Conservation (phyloP, 305 asterid genomes). For the Solanum chacoense region DNA sequence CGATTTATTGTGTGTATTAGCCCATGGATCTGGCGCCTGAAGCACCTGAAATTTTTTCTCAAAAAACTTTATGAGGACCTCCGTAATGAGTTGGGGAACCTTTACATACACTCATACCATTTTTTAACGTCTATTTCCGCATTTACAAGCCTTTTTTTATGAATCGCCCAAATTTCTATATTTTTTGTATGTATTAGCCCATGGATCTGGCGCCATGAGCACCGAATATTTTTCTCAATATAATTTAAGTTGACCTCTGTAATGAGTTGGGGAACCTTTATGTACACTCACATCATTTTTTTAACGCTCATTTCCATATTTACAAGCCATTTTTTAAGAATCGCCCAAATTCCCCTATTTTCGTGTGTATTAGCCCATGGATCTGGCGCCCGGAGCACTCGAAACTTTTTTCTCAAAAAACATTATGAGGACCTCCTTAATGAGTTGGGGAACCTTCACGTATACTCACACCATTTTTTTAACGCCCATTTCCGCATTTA, state of each 20-base stretch:
- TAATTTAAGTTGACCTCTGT: rapidly evolving
- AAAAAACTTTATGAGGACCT: rapidly evolving
- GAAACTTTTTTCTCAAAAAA: rapidly evolving
- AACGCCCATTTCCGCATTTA: rapidly evolving
- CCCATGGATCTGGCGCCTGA: too few relatives aligned
- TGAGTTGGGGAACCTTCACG: neutral
- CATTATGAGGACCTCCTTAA: neutral
- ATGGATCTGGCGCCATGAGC: neutral
- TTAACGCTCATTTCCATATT: too few relatives aligned
- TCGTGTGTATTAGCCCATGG: neutral
- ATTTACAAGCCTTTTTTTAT: too few relatives aligned
- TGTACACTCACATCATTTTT: neutral
- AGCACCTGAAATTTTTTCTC: too few relatives aligned
- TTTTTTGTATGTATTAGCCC: rapidly evolving
- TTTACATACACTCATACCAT: too few relatives aligned
- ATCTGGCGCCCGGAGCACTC: too few relatives aligned
- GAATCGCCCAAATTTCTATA: too few relatives aligned
- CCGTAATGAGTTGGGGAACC: too few relatives aligned
- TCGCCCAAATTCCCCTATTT: rapidly evolving
- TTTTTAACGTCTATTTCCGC: too few relatives aligned
- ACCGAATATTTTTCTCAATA: too few relatives aligned
- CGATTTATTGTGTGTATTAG: rapidly evolving
- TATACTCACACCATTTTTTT: neutral
- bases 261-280: neutral
- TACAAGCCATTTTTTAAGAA: neutral